A percentile compares a stretch with the other conserved stretches of the same genome.
phyloP scores from a whole-genome alignment of 1,284 basidiomycete genomes.

The Ustilago hordei region DNA sequence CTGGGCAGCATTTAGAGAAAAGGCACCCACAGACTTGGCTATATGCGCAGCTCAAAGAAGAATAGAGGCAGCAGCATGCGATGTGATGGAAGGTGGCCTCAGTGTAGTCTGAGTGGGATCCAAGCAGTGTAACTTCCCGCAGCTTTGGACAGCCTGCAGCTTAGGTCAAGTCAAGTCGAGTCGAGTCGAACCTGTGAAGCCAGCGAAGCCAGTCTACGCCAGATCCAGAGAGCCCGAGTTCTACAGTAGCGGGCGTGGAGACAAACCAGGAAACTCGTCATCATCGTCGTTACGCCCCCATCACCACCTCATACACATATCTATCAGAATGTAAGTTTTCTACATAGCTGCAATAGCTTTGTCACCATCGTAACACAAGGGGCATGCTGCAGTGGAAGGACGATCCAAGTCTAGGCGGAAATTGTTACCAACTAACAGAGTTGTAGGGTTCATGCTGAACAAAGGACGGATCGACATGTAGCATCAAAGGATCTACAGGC shows the following conservation, averaged over 20 bases:
- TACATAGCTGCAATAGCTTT: conserved; percentile 23
- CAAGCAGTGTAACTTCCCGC: background rate
- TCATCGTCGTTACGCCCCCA: conserved; percentile 23
- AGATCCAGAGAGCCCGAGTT: no score
- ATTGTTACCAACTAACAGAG: background rate
- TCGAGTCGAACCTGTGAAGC: background rate
- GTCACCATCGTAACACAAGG: background rate
- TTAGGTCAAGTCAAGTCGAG: background rate
- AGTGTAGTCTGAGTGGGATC: background rate
- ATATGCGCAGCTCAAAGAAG: no score
- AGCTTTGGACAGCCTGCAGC: conserved; percentile 3
- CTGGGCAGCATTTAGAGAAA: no score
- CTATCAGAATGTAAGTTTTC: conserved; percentile 43
- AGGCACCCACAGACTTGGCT: no score
- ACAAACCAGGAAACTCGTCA: conserved; percentile 11
- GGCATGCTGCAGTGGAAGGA: conserved; percentile 7
- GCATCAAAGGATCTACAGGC: background rate
- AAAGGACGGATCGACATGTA: background rate
- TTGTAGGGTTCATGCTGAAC: background rate
- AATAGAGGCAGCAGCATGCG: conserved; percentile 1
- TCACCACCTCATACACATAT: conserved; percentile 41
- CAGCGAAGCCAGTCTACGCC: background rate
- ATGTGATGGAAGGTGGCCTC: background rate
- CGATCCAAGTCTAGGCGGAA: background rate
- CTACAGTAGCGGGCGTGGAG: background rate